Evolutionary conservation across 2,329 filamentous ascomycete species (phyloP).

Genomic region (Teratosphaeria nubilosa): DNA sequence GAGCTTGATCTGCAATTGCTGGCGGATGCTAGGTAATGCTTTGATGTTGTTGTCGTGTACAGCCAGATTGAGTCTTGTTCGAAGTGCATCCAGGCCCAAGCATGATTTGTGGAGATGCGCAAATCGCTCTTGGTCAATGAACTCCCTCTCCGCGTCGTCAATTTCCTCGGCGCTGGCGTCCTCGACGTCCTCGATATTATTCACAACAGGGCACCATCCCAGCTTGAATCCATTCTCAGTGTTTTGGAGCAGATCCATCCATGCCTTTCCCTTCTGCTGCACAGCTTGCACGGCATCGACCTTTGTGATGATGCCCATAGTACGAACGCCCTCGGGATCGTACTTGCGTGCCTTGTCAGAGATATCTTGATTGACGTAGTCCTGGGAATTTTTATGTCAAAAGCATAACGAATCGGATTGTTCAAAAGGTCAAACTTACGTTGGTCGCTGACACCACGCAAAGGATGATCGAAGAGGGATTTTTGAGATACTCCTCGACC

Average conservation of each 20-base stretch:
- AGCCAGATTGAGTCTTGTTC: neutral
- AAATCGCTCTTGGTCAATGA: neutral
- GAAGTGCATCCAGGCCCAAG: neutral
- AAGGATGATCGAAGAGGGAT: constrained; percentile 30
- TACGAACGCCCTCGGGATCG: neutral
- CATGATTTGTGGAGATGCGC: neutral
- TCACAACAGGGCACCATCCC: neutral
- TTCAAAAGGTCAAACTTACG: constrained; percentile 29
- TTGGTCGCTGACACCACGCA: constrained; percentile 32
- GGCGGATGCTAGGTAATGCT: neutral
- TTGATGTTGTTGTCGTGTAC: neutral
- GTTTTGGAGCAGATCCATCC: too few relatives aligned
- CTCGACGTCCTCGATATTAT: neutral
- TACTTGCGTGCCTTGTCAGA: neutral
- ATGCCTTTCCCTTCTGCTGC: neutral
- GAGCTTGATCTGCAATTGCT: neutral
- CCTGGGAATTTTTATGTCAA: too few relatives aligned
- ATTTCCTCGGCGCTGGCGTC: neutral
- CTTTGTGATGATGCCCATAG: neutral
- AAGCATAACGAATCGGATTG: too few relatives aligned
- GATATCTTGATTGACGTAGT: neutral
- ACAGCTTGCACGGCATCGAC: neutral
- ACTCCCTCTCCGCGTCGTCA: neutral
- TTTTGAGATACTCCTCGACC: constrained; percentile 28
- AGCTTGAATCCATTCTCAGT: neutral